These are phyloP conservation scores for Zangia roseola DNA, from an alignment of 768 basidiomycete genomes.

Conservation along the genomic window DNA sequence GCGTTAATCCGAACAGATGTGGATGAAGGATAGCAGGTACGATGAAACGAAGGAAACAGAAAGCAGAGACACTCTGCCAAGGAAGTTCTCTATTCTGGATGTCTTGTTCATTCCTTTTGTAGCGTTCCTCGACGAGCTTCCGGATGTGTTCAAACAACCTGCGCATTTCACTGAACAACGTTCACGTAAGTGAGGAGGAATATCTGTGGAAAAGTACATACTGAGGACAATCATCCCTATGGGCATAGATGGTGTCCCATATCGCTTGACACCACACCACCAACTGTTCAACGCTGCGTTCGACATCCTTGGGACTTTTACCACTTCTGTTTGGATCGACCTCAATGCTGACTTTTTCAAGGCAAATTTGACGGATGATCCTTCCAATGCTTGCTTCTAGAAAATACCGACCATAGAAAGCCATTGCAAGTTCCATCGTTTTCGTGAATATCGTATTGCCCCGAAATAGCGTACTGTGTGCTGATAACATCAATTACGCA, in stretches of 20 bases:
- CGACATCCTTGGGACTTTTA: conserved; percentile 59
- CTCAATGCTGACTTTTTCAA: conserved; percentile 77
- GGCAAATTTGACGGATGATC: conserved; percentile 65
- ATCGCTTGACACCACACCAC: conserved; percentile 77
- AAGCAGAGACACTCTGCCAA: conserved; percentile 84
- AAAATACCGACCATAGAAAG: conserved; percentile 77
- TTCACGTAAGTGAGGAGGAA: conserved; percentile 1
- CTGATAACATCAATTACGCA: conserved; percentile 35
- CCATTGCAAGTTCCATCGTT: conserved; percentile 78
- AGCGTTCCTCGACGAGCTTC: conserved; percentile 67
- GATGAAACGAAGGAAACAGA: conserved; percentile 86
- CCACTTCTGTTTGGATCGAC: conserved; percentile 73
- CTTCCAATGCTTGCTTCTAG: conserved; percentile 77
- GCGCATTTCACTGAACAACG: conserved; percentile 62
- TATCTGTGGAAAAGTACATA: conserved; percentile 38
- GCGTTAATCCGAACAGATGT: conserved; percentile 75
- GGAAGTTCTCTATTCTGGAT: conserved; percentile 56
- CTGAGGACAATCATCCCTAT: conserved; percentile 71
- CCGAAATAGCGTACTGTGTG: conserved; percentile 72
- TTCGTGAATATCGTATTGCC: conserved; percentile 70
- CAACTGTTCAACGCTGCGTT: conserved; percentile 65
- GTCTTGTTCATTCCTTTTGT: conserved; percentile 40
- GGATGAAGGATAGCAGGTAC: conserved; percentile 90
- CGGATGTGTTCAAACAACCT: conserved; percentile 68
- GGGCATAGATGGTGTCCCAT: conserved; percentile 80